phyloP scores from a whole-genome alignment of 2,329 filamentous ascomycete species.

The Phialocephala sp. region DNA sequence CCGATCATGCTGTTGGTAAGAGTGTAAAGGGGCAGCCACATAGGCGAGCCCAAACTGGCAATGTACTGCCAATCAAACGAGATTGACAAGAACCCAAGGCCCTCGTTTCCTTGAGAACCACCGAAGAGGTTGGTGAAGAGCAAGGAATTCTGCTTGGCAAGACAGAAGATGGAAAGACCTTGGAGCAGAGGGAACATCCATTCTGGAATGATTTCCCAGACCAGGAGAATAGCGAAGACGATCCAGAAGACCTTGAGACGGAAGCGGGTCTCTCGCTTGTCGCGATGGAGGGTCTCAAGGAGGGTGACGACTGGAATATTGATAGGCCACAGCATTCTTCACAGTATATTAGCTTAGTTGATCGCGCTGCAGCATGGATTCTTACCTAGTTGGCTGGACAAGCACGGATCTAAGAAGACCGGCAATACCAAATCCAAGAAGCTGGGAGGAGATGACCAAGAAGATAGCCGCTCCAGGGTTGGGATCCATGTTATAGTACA shows the following conservation, averaged over 20 bases:
- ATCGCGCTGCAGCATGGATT: background rate
- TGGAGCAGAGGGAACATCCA: slow-evolving; percentile 48
- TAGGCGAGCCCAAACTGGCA: slow-evolving; percentile 30
- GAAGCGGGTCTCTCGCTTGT: slow-evolving; percentile 45
- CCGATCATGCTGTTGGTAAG: slow-evolving; percentile 44
- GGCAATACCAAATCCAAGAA: slow-evolving; percentile 67
- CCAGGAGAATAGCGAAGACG: slow-evolving; percentile 44
- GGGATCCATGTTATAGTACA: slow-evolving; percentile 48
- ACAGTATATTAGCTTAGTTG: background rate
- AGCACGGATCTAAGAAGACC: slow-evolving; percentile 63
- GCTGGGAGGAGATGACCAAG: slow-evolving; percentile 63
- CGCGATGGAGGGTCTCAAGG: slow-evolving; percentile 47
- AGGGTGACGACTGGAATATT: slow-evolving; percentile 46
- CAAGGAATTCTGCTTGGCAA: slow-evolving; percentile 46
- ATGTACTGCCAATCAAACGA: slow-evolving; percentile 54
- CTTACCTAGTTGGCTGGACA: slow-evolving; percentile 42
- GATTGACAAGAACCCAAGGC: slow-evolving; percentile 48
- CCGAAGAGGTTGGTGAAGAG: slow-evolving; percentile 55
- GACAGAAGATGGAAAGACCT: slow-evolving; percentile 50
- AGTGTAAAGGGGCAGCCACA: slow-evolving; percentile 43
- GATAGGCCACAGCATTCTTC: slow-evolving; percentile 41
- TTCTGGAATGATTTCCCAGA: slow-evolving; percentile 55
- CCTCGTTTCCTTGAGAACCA: slow-evolving; percentile 52
- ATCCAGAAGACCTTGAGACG: slow-evolving; percentile 43
- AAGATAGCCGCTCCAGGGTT: slow-evolving; percentile 63